Base-by-base conservation (phyloP, 805 yeast genomes). In the Lachancea quebecensis region DNA sequence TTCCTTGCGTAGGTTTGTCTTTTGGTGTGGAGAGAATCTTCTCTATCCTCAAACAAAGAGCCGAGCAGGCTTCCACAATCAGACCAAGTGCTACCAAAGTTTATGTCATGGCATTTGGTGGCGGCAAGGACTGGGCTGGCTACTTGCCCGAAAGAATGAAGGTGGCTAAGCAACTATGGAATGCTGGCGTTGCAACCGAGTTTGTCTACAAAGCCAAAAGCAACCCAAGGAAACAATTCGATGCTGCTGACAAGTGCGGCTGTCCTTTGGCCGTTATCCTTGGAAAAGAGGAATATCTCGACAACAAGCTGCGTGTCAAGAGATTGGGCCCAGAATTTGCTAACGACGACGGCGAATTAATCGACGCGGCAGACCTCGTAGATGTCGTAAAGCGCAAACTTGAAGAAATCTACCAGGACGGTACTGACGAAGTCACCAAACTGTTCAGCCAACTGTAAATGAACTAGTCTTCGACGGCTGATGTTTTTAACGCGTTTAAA, bases 1-100 rank as follows among this genome's bases (percentile, higher is more conserved):
- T 93, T 60, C 99, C 99, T 25, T 93, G 99, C 72, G 95, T 93
- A 45, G 99, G 99, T 65, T 73, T 91, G 44, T 93, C 99, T 2
- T 93, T 93, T 59, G 99, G 99, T 60, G 91, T 93, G 45, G 99
- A 93, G 70, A 81, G 99, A 66, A 68, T 93, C 51, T 93, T 93
- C 65, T 88, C 98, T 8, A 69, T 93, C 49, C 80, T 93, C 57
- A 89, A 86, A 65, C 82, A 86, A 42, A 78, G 95, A 63, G 74
- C 77, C 36, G 77, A 78, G 28, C 67, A 79, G 43, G 74, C 77
- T 54, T 81, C 81, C 29, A 75, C 55, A 47, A 73, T 90, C 46
- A 79, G 93, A 56, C 80, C 97, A 31, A 76, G 90, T 27, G 81
- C 91, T 33, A 95, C 99, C 15, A 95, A 93, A 65, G 98, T 87